phyloP scores from a whole-genome alignment of 441 rosid genomes.

The Gossypium lobatum region DNA sequence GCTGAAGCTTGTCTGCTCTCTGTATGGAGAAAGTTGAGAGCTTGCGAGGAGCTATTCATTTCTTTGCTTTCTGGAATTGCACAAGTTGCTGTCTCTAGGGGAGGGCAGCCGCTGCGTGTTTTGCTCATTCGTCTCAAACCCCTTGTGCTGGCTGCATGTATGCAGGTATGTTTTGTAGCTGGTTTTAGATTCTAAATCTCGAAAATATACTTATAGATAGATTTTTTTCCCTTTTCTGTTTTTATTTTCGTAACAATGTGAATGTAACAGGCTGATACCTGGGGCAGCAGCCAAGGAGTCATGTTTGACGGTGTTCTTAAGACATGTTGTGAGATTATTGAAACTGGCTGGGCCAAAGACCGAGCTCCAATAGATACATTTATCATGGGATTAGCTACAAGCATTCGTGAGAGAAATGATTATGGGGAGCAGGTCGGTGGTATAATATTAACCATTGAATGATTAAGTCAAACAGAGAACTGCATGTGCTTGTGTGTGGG shows the following conservation, averaged over 20 bases:
- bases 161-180: constrained; percentile 51
- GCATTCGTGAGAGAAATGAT: constrained; percentile 88
- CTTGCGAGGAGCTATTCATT: constrained; percentile 80
- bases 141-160: constrained; percentile 79
- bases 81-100: constrained; percentile 73
- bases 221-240: not conserved
- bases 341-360: constrained; percentile 90
- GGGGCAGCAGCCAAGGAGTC: constrained; percentile 70
- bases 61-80: constrained; percentile 81
- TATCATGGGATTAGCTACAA: constrained; percentile 82
- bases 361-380: constrained; percentile 96
- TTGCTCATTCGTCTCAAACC: constrained; percentile 89
- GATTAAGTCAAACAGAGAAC: not conserved
- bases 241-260: constrained; percentile 8
- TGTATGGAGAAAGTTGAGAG: constrained; percentile 89
- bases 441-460: constrained; percentile 4
- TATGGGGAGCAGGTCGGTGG: constrained; percentile 75
- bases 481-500: not conserved
- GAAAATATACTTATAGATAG: not conserved
- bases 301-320: constrained; percentile 78
- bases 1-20: constrained; percentile 89
- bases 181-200: constrained; percentile 5
- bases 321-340: constrained; percentile 80
- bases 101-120: constrained; percentile 90
- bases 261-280: constrained; percentile 72